These are phyloP conservation scores for Boletus sp. DNA, from an alignment of 768 basidiomycete species.

Conservation along the genomic window DNA sequence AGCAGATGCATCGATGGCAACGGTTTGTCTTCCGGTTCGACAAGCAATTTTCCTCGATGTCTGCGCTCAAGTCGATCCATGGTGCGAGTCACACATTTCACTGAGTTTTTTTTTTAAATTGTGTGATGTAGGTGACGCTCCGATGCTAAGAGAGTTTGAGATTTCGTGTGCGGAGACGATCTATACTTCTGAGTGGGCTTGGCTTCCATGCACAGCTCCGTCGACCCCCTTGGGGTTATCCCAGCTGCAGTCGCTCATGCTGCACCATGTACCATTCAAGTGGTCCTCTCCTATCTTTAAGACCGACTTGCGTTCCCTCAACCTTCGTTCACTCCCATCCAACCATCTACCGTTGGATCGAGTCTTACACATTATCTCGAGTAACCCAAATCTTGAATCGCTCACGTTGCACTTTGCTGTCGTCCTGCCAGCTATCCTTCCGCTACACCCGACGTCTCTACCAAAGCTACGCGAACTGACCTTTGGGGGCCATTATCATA, in stretches of 20 bases:
- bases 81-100: constrained; percentile 41
- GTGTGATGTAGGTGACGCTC: constrained; percentile 56
- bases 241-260: constrained; percentile 53
- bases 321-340: constrained; percentile 62
- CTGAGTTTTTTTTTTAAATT: constrained; percentile 1
- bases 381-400: constrained; percentile 52
- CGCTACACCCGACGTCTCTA: constrained; percentile 52
- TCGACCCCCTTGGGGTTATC: constrained; percentile 38
- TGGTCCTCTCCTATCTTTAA: constrained; percentile 74
- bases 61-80: constrained; percentile 67
- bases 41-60: constrained; percentile 69
- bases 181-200: constrained; percentile 63
- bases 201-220: constrained; percentile 57
- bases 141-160: constrained; percentile 71
- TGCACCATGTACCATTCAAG: constrained; percentile 73
- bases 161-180: constrained; percentile 67
- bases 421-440: constrained; percentile 60
- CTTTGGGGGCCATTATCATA: constrained; percentile 65
- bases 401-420: constrained; percentile 62
- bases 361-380: constrained; percentile 59
- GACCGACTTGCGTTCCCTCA: constrained; percentile 53
- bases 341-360: constrained; percentile 64
- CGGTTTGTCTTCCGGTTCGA: constrained; percentile 79
- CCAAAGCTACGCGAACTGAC: constrained; percentile 51
- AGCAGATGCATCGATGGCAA: constrained; percentile 81